Evolutionary conservation across 345 rosid genomes (phyloP), one percentile per base, ranked within the genome.

Genomic region (Salix arbutifolia): DNA sequence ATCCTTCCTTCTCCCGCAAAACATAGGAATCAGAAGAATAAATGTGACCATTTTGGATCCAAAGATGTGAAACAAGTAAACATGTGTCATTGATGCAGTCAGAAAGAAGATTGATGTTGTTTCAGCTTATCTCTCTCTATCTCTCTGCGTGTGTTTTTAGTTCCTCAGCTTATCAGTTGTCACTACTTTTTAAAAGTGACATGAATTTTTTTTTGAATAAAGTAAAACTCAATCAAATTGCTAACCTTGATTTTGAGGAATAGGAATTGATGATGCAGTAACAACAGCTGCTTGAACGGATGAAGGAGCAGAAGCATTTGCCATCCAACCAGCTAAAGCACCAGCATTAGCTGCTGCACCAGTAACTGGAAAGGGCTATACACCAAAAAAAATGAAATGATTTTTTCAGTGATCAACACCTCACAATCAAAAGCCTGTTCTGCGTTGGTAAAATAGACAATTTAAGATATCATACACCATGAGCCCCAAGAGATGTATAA

Each of bases 261-360:
- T 84, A 38, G 96, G 96, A 48, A 90, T 87, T 25, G 91, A 85
- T 3, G 91, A 91, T 76, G 97, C 91, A 73, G 90, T 88, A 74
- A 90, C 91, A 83, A 91, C 92, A 78, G 97, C 90, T 56, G 97
- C 92, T 89, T 92, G 98, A 70, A 90, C 90, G 19, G 97, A 84
- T 50, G 97, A 90, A 72, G 97, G 84, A 77, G 91, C 91, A 74
- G 90, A 90, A 61, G 88, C 88, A 85, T 86, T 87, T 78, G 93
- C 91, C 87, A 94, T 94, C 87, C 98, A 93, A 77, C 98, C 91
- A 76, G 96, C 93, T 65, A 91, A 81, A 69, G 96, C 89, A 81
- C 81, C 84, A 67, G 94, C 87, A 86, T 85, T 89, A n/a, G 89
- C 88, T 42, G 89, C 84, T 26, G 89, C 87, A 26, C 87, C 91